These are phyloP conservation scores for Calonectria honghensis DNA, from an alignment of 2,329 filamentous ascomycete species.

Conservation along the genomic window DNA sequence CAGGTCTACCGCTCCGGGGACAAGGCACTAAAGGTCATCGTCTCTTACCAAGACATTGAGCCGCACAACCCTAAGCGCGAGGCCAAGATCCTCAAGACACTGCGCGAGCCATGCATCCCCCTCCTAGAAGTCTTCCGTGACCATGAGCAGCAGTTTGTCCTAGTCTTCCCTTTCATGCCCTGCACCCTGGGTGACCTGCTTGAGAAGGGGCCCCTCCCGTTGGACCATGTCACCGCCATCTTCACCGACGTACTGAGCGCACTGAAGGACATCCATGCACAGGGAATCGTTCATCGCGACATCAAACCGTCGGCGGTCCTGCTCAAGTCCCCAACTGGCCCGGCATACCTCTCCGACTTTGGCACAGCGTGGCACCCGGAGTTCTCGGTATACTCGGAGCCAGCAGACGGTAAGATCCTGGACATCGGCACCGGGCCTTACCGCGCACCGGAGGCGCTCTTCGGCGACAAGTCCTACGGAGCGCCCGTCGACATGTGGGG, in stretches of 20 bases:
- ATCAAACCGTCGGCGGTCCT: constrained; percentile 95
- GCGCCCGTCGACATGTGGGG: constrained; percentile 91
- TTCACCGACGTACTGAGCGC: constrained; percentile 82
- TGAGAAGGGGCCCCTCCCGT: constrained; percentile 62
- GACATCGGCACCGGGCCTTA: constrained; percentile 97
- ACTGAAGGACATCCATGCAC: constrained; percentile 81
- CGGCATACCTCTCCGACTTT: constrained; percentile 91
- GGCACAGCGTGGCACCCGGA: constrained; percentile 89
- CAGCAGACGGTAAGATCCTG: constrained; percentile 83
- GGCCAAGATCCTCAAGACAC: constrained; percentile 80
- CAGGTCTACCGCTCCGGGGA: constrained; percentile 83
- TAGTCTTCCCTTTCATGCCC: constrained; percentile 90
- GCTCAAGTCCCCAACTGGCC: constrained; percentile 78
- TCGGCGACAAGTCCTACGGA: constrained; percentile 85
- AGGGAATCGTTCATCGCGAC: constrained; percentile 92
- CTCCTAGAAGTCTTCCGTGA: constrained; percentile 85
- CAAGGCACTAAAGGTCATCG: constrained; percentile 89
- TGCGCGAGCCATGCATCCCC: constrained; percentile 76
- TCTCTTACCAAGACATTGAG: constrained; percentile 80
- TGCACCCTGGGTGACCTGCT: constrained; percentile 83
- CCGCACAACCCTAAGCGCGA: constrained; percentile 91
- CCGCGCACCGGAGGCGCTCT: constrained; percentile 91
- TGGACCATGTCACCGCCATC: constrained; percentile 62
- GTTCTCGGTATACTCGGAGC: constrained; percentile 76
- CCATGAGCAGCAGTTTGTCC: constrained; percentile 81